Conservation (phyloP, 768 basidiomycete species). For the Lentinula sp. region DNA sequence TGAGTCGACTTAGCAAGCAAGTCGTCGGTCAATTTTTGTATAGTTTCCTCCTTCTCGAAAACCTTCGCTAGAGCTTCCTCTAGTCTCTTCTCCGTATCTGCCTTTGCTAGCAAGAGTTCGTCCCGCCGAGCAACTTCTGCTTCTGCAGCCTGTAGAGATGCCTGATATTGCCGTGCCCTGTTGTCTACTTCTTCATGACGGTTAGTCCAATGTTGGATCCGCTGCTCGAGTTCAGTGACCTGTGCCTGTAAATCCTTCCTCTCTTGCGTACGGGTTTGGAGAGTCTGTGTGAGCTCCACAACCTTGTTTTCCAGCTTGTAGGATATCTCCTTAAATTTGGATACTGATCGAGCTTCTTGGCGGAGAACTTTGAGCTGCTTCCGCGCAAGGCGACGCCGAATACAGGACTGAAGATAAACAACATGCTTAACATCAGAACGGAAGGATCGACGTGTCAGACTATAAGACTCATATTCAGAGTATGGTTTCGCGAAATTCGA, state of each 20-base stretch:
- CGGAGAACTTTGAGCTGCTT: slow-evolving; percentile 79
- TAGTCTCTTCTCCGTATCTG: slow-evolving; percentile 71
- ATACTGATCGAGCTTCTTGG: slow-evolving; percentile 92
- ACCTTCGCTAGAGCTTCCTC: slow-evolving; percentile 72
- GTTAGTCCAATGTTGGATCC: slow-evolving; percentile 77
- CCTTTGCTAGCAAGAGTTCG: slow-evolving; percentile 69
- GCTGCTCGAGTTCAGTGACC: slow-evolving; percentile 75
- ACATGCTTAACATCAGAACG: slow-evolving; percentile 63
- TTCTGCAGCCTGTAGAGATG: slow-evolving; percentile 64
- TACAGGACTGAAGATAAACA: slow-evolving; percentile 84
- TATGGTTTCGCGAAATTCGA: not conserved
- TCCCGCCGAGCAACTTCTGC: slow-evolving; percentile 67
- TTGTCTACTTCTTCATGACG: slow-evolving; percentile 85
- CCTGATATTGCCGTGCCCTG: slow-evolving; percentile 66
- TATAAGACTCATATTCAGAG: slow-evolving; percentile 19
- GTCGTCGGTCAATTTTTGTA: slow-evolving; percentile 78
- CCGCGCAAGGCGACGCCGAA: slow-evolving; percentile 83
- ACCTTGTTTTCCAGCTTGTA: slow-evolving; percentile 99
- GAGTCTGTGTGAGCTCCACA: slow-evolving; percentile 91
- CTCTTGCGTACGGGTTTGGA: slow-evolving; percentile 88
- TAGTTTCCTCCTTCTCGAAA: slow-evolving; percentile 77
- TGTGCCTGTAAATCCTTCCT: slow-evolving; percentile 81
- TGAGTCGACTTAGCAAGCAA: slow-evolving; percentile 65
- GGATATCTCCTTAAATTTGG: slow-evolving; percentile 98
- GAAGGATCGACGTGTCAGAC: slow-evolving; percentile 50